These are phyloP conservation scores for Brachypodium distachyon DNA, from an alignment of 202 grass and related monocot species.

Conservation along the genomic window DNA sequence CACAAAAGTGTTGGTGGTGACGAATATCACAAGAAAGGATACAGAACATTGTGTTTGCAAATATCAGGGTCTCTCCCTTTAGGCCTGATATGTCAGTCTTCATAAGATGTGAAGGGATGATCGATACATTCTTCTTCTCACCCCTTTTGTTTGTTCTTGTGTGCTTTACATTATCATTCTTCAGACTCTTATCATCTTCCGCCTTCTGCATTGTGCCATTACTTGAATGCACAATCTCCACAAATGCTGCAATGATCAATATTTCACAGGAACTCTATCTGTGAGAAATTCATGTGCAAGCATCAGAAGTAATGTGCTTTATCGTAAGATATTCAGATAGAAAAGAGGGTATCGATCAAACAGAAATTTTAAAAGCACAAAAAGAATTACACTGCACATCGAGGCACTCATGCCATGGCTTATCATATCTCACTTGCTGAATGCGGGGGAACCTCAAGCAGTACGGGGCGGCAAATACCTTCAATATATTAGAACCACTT, in stretches of 20 bases:
- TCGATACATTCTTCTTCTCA: constrained; percentile 52
- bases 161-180: constrained; percentile 44
- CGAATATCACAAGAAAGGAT: constrained; percentile 52
- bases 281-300: constrained; percentile 15
- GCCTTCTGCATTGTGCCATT: constrained; percentile 63
- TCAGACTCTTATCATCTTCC: constrained; percentile 30
- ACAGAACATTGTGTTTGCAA: constrained; percentile 89
- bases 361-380: constrained; percentile 18
- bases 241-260: constrained; percentile 56
- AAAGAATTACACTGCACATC: constrained; percentile 72
- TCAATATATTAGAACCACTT: constrained; percentile 30
- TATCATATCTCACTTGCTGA: constrained; percentile 81
- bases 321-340: constrained; percentile 8
- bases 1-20: neutral
- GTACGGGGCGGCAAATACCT: constrained; percentile 91
- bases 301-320: neutral
- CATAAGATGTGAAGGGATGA: constrained; percentile 82
- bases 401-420: constrained; percentile 94
- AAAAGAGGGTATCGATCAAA: neutral
- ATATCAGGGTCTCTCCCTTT: constrained; percentile 78
- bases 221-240: constrained; percentile 79
- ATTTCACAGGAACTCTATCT: constrained; percentile 19
- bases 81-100: constrained; percentile 78
- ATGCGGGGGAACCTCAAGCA: constrained; percentile 90
- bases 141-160: constrained; percentile 50